Percentiles rank a stretch among this genome's conserved stretches.
Conservation (phyloP, 495 filamentous ascomycete genomes). For the Clavariopsis aquatica region DNA sequence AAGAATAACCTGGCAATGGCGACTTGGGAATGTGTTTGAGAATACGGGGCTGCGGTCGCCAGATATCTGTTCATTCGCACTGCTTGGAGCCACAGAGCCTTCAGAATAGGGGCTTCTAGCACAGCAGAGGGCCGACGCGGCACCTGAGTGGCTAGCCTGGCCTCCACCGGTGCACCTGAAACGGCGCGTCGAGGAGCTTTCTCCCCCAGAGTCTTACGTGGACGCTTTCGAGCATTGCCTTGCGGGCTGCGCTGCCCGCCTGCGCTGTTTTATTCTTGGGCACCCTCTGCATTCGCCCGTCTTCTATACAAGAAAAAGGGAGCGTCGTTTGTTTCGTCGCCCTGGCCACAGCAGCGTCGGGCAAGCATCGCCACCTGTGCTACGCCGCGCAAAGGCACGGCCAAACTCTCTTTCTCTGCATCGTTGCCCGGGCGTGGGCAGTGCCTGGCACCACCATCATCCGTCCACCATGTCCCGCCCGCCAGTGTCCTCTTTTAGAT, state of each 20-base stretch:
- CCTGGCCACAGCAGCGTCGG: background rate
- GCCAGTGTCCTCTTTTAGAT: background rate
- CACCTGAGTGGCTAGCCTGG: slow-evolving; percentile 12
- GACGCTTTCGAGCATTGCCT: slow-evolving; percentile 2
- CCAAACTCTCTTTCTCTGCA: background rate
- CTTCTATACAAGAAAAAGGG: slow-evolving; percentile 9
- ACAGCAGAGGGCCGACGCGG: background rate
- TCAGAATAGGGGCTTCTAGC: background rate
- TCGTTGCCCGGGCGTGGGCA: background rate
- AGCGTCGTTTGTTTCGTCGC: background rate
- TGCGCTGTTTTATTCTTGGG: slow-evolving; percentile 20
- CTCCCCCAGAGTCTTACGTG: slow-evolving; percentile 29
- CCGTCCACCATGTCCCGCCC: background rate
- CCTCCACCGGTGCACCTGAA: background rate
- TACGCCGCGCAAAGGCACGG: background rate
- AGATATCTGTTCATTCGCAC: background rate
- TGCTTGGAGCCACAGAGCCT: background rate
- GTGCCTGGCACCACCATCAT: too few relatives aligned
- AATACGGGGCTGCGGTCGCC: background rate
- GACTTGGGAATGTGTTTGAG: background rate
- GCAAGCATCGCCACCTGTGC: too few relatives aligned
- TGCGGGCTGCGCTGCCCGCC: slow-evolving; percentile 1
- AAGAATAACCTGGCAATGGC: too few relatives aligned
- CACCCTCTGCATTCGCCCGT: slow-evolving; percentile 6
- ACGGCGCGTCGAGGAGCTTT: background rate